These are phyloP conservation scores for Pseudogymnoascus sp. DNA, from an alignment of 2,329 filamentous ascomycete genomes.

Conservation along the genomic window DNA sequence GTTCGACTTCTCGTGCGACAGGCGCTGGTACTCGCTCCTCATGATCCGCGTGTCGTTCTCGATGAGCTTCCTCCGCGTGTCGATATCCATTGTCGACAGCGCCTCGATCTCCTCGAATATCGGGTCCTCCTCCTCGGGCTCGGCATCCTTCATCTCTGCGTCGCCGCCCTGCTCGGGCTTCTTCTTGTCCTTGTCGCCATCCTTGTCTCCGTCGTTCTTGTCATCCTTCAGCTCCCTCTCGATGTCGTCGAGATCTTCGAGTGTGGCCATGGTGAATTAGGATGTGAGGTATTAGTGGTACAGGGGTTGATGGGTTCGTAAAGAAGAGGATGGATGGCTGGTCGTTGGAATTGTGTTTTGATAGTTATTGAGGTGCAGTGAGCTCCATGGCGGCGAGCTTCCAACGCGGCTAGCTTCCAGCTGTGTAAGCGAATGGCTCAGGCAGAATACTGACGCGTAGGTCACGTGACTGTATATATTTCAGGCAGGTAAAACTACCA, in stretches of 20 bases:
- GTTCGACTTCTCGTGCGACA: constrained; percentile 88
- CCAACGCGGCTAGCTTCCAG: constrained; percentile 1
- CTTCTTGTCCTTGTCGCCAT: constrained; percentile 48
- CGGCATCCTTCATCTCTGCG: constrained; percentile 61
- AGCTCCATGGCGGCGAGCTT: constrained; percentile 6
- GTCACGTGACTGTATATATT: background rate
- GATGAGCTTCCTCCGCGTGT: constrained; percentile 80
- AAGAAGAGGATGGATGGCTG: background rate
- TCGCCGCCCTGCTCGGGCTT: constrained; percentile 58
- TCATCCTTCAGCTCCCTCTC: constrained; percentile 62
- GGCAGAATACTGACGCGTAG: constrained; percentile 6
- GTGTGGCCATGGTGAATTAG: constrained; percentile 55
- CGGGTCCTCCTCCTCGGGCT: constrained; percentile 68
- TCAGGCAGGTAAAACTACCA: background rate
- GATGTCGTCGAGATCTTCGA: constrained; percentile 70
- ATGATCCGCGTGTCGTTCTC: constrained; percentile 98
- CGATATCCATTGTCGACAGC: constrained; percentile 89
- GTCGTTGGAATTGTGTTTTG: constrained; percentile 5
- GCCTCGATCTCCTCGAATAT: constrained; percentile 90
- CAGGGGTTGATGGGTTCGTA: constrained; percentile 3
- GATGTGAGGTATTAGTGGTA: background rate
- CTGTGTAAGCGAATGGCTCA: constrained; percentile 3
- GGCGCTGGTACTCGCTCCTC: constrained; percentile 90
- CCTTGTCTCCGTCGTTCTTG: constrained; percentile 47
- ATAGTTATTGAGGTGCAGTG: constrained; percentile 9